Conservation (phyloP, 2,329 filamentous ascomycete species). For the Penicillium sp. region DNA sequence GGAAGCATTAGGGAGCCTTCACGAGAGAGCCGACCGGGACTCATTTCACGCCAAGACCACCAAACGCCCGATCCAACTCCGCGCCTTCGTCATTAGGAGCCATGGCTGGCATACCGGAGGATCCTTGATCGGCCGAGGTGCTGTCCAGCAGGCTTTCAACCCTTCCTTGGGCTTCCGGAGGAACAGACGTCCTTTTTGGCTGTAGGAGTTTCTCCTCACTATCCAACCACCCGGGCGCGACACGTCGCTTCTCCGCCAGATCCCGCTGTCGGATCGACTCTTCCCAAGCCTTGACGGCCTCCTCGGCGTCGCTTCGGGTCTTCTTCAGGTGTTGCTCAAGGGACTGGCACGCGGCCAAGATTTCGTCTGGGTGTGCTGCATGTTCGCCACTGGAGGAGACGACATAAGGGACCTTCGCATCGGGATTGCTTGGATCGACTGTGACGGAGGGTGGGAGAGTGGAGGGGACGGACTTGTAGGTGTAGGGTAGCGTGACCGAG, state of each 20-base stretch:
- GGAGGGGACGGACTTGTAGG: constrained; percentile 85
- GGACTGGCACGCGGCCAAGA: constrained; percentile 75
- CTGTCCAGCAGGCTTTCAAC: constrained; percentile 38
- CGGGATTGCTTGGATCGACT: constrained; percentile 46
- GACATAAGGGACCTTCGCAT: constrained; percentile 65
- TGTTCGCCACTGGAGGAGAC: constrained; percentile 74
- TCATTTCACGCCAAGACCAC: constrained; percentile 48
- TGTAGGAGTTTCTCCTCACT: constrained; percentile 59
- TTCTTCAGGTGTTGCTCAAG: constrained; percentile 73
- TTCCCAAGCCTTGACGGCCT: constrained; percentile 67
- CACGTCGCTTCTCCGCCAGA: constrained; percentile 60
- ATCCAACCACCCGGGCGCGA: constrained; percentile 65
- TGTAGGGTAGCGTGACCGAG: constrained; percentile 89
- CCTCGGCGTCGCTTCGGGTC: constrained; percentile 65
- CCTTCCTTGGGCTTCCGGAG: constrained; percentile 12
- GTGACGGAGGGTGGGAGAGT: constrained; percentile 74
- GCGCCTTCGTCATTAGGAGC: constrained; percentile 48
- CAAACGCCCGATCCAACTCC: constrained; percentile 55
- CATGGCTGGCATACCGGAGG: constrained; percentile 38
- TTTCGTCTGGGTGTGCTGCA: constrained; percentile 81
- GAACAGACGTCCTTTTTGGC: constrained; percentile 38
- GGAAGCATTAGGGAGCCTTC: neutral
- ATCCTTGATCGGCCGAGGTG: constrained; percentile 32
- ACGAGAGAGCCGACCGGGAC: neutral
- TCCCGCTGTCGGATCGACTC: constrained; percentile 59